These are phyloP conservation scores for Nakaseomyces glabratus DNA, from an alignment of 1,139 yeast species.

Conservation along the genomic window DNA sequence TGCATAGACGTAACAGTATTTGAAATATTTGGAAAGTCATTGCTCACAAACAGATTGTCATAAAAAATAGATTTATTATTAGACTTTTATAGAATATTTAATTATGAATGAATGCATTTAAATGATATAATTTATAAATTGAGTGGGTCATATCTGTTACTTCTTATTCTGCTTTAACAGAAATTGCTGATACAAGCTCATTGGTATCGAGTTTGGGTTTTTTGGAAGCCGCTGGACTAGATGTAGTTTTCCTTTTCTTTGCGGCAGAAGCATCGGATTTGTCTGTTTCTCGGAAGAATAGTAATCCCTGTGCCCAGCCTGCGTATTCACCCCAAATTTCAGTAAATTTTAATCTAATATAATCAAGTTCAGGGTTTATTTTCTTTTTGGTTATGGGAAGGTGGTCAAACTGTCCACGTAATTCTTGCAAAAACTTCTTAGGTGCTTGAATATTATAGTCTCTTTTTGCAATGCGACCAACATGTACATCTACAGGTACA, in stretches of 20 bases:
- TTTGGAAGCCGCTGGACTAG: not conserved
- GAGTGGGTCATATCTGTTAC: no score
- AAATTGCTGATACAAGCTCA: slow-evolving; percentile 6
- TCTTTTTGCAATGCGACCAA: slow-evolving; percentile 80
- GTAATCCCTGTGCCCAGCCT: slow-evolving; percentile 95
- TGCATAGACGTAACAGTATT: slow-evolving; percentile 58
- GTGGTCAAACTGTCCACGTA: slow-evolving; percentile 25
- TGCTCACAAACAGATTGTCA: not conserved
- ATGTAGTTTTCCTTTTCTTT: not conserved
- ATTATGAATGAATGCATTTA: no score
- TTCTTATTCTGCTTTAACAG: slow-evolving; percentile 8
- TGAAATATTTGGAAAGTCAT: slow-evolving; percentile 17
- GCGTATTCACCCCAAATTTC: slow-evolving; percentile 82
- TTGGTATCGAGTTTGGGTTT: slow-evolving; percentile 1
- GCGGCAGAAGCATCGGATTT: slow-evolving; percentile 29
- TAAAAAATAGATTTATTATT: slow-evolving; percentile 15
- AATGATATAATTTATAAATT: no score
- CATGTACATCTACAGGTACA: slow-evolving; percentile 95
- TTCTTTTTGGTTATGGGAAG: slow-evolving; percentile 36
- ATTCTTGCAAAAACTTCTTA: slow-evolving; percentile 24
- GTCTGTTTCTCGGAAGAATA: slow-evolving; percentile 82
- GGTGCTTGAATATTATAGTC: slow-evolving; percentile 54
- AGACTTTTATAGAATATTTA: slow-evolving; percentile 25
- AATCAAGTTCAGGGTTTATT: slow-evolving; percentile 45
- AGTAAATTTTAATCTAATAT: slow-evolving; percentile 51